Percentiles rank a stretch among this genome's conserved stretches.
Conservation (phyloP, 345 rosid species). For the Aquilaria sinensis region DNA sequence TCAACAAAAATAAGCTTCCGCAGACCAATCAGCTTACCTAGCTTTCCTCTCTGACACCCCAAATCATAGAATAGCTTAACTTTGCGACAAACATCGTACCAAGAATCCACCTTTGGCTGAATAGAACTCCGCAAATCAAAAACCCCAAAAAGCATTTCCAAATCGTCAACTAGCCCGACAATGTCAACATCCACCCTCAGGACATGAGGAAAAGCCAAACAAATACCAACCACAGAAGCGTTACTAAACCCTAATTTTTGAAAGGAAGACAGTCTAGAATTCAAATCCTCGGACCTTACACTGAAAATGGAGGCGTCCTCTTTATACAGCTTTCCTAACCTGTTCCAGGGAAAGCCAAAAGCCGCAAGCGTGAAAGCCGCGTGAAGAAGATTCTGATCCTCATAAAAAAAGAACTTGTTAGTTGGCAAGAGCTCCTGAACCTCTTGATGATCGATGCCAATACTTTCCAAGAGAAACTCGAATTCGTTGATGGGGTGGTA, state of each 20-base stretch:
- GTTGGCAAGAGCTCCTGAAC: conserved; percentile 32
- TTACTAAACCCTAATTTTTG: conserved; percentile 36
- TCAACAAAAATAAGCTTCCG: conserved; percentile 36
- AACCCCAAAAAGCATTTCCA: conserved; percentile 39
- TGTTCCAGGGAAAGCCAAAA: conserved; percentile 76
- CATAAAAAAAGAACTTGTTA: conserved; percentile 51
- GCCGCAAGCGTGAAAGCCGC: conserved; percentile 42
- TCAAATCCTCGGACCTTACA: conserved; percentile 30
- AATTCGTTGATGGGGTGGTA: conserved; percentile 72
- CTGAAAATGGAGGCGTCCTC: conserved; percentile 46
- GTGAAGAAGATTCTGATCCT: conserved; percentile 37
- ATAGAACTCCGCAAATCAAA: conserved; percentile 28
- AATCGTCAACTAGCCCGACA: conserved; percentile 29
- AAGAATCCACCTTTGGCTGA: conserved; percentile 45
- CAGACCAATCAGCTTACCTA: conserved; percentile 41
- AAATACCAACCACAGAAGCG: conserved; percentile 38
- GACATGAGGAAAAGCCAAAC: conserved; percentile 50
- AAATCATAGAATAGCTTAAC: conserved; percentile 44
- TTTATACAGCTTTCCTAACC: conserved; percentile 46
- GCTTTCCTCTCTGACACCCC: conserved; percentile 34
- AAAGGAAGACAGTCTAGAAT: conserved; percentile 25
- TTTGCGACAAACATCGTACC: conserved; percentile 38
- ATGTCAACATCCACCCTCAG: conserved; percentile 28
- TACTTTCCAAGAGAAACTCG: conserved; percentile 74
- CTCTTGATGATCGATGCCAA: conserved; percentile 54